These are phyloP conservation scores for Aspergillus brunneoviolaceus DNA, from an alignment of 2,329 filamentous ascomycete species.

Conservation along the genomic window DNA sequence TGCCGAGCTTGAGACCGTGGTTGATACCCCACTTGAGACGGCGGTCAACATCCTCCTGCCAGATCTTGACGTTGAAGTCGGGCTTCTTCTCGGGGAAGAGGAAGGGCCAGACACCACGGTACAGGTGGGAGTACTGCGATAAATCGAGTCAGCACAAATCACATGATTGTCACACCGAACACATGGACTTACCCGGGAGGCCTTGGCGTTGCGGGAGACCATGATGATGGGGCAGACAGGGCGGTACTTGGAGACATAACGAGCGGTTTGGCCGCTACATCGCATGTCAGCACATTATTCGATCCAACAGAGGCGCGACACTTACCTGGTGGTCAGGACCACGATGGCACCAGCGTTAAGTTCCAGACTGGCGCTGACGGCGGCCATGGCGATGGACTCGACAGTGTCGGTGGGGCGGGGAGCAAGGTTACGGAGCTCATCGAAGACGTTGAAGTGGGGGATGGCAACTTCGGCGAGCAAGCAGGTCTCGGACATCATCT, in stretches of 20 bases:
- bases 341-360: conserved; percentile 95
- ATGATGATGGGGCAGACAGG: conserved; percentile 99
- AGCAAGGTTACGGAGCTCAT: conserved; percentile 84
- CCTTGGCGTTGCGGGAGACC: conserved; percentile 83
- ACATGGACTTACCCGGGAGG: conserved; percentile 64
- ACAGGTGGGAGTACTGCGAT: conserved; percentile 77
- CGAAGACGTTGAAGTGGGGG: conserved; percentile 93
- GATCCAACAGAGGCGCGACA: neutral
- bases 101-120: conserved; percentile 98
- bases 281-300: conserved; percentile 21
- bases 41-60: conserved; percentile 98
- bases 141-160: conserved; percentile 16
- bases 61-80: conserved; percentile 87
- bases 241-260: conserved; percentile 96
- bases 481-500: conserved; percentile 98
- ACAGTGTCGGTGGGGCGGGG: conserved; percentile 81
- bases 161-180: neutral
- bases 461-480: conserved; percentile 96
- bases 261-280: conserved; percentile 81
- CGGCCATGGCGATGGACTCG: conserved; percentile 96
- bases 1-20: conserved; percentile 78
- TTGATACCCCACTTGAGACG: conserved; percentile 96
- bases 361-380: conserved; percentile 91
- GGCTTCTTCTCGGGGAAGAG: conserved; percentile 90
- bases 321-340: conserved; percentile 82